These are phyloP conservation scores for Salix arbutifolia DNA, from an alignment of 345 rosid genomes.

Conservation along the genomic window DNA sequence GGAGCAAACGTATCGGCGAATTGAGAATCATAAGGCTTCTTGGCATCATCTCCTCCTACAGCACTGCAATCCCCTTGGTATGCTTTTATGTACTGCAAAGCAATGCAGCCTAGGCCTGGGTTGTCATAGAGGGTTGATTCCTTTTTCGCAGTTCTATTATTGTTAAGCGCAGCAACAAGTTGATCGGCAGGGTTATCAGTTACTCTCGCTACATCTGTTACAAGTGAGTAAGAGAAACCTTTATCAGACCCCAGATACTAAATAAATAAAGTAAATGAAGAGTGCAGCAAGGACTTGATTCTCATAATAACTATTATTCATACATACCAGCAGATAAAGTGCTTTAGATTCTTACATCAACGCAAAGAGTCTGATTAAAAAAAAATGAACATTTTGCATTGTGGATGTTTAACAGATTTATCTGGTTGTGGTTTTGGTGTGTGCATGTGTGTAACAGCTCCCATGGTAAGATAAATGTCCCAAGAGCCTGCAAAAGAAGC, in stretches of 20 bases:
- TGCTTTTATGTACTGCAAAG: slow-evolving; percentile 69
- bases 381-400: too few relatives aligned
- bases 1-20: slow-evolving; percentile 64
- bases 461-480: background rate
- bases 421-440: too few relatives aligned
- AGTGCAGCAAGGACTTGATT: background rate
- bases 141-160: slow-evolving; percentile 52
- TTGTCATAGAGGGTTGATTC: slow-evolving; percentile 47
- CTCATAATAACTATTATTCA: background rate
- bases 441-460: background rate
- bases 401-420: too few relatives aligned
- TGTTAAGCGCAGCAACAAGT: slow-evolving; percentile 44
- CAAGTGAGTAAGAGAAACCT: background rate
- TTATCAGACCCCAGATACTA: background rate
- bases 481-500: background rate
- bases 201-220: slow-evolving; percentile 36
- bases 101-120: slow-evolving; percentile 66
- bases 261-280: background rate
- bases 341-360: too few relatives aligned
- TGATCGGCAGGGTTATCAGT: slow-evolving; percentile 68
- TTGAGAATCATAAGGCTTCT: slow-evolving; percentile 56
- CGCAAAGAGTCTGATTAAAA: too few relatives aligned
- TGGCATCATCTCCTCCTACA: slow-evolving; percentile 58
- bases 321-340: background rate
- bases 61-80: slow-evolving; percentile 56